These are phyloP conservation scores for Tuber brumale DNA, from an alignment of 495 filamentous ascomycete species.

Conservation along the genomic window DNA sequence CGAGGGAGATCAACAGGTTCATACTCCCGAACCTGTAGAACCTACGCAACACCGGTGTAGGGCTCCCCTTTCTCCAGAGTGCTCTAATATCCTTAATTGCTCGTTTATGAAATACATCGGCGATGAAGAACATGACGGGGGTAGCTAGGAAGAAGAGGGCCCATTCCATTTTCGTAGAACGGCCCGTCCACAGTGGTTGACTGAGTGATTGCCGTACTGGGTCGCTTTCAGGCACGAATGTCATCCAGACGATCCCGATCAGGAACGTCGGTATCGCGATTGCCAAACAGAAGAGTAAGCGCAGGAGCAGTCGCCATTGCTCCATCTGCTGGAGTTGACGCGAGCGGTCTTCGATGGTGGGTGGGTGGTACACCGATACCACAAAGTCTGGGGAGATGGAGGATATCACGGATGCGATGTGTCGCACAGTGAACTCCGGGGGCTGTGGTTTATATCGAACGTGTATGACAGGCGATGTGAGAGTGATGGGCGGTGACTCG, in stretches of 20 bases:
- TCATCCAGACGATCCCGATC: constrained; percentile 87
- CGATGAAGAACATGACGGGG: constrained; percentile 78
- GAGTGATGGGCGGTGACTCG: constrained; percentile 46
- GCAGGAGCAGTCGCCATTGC: constrained; percentile 53
- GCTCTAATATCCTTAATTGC: constrained; percentile 70
- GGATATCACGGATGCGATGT: constrained; percentile 60
- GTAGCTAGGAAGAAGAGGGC: constrained; percentile 77
- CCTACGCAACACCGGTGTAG: constrained; percentile 63
- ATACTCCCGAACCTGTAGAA: constrained; percentile 92
- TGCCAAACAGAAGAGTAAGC: constrained; percentile 61
- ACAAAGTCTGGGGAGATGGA: constrained; percentile 57
- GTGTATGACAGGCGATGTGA: constrained; percentile 58
- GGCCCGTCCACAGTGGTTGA: constrained; percentile 58
- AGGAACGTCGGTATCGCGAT: constrained; percentile 79
- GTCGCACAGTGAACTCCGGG: constrained; percentile 66
- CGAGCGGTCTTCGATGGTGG: constrained; percentile 75
- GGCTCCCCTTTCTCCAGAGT: constrained; percentile 71
- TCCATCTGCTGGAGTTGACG: constrained; percentile 61
- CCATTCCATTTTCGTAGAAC: constrained; percentile 69
- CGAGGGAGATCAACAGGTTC: constrained; percentile 87
- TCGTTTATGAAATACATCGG: constrained; percentile 74
- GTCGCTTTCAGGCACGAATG: constrained; percentile 57
- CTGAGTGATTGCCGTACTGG: constrained; percentile 56
- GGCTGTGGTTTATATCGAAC: constrained; percentile 61
- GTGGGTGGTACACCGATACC: constrained; percentile 64